A percentile compares a stretch with the other conserved stretches of the same genome.
phyloP scores from a whole-genome alignment of 768 basidiomycete genomes.

The Pisolithus tinctorius region DNA sequence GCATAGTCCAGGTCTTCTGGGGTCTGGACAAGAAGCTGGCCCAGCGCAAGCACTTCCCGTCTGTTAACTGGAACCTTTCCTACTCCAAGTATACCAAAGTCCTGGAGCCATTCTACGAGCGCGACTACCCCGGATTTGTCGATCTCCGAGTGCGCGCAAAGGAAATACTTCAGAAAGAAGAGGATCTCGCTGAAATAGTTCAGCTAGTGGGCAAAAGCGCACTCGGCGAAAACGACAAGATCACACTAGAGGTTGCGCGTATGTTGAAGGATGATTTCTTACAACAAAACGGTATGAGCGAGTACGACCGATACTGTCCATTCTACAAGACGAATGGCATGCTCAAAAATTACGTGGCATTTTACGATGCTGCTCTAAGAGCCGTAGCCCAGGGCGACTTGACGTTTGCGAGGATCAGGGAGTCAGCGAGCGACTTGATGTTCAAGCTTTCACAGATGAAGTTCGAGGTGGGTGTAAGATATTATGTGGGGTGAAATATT shows the following conservation, averaged over 20 bases:
- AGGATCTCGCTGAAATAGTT: conserved; percentile 97
- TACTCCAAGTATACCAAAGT: conserved; percentile 98
- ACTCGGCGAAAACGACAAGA: conserved; percentile 95
- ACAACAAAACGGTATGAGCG: conserved; percentile 98
- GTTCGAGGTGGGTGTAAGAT: conserved; percentile 66
- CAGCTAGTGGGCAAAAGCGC: conserved; percentile 99
- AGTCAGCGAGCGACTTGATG: conserved; percentile 79
- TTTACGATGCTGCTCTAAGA: conserved; percentile 85
- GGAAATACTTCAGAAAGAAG: conserved; percentile 97
- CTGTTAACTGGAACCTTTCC: conserved; percentile 99
- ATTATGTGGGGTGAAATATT: not conserved
- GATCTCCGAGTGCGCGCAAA: conserved; percentile 88
- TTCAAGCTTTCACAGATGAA: conserved; percentile 99
- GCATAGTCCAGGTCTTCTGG: conserved; percentile 99
- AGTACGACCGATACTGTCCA: conserved; percentile 94
- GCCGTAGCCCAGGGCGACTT: conserved; percentile 79
- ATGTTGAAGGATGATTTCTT: conserved; percentile 98
- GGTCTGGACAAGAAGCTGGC: conserved; percentile 99
- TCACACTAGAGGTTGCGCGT: conserved; percentile 92
- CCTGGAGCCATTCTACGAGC: conserved; percentile 88
- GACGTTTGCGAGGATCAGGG: conserved; percentile 84
- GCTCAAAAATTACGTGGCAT: conserved; percentile 90
- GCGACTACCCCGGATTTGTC: conserved; percentile 88
- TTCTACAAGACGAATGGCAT: conserved; percentile 99
- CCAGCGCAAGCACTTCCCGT: conserved; percentile 98